These are phyloP conservation scores for Picea mariana DNA, from an alignment of 83 land plant genomes.

Conservation along the genomic window DNA sequence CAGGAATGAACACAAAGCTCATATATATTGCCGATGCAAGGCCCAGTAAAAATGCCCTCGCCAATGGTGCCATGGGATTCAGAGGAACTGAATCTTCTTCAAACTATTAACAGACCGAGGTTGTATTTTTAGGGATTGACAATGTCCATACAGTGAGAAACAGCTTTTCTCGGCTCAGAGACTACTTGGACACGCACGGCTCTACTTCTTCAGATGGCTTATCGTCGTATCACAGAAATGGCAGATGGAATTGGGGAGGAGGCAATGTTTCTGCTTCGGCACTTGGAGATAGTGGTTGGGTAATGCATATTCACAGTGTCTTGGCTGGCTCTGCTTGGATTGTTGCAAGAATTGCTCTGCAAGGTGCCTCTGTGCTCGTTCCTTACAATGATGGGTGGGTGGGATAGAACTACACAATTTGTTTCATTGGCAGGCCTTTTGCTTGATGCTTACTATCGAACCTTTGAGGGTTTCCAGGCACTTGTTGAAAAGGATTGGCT, in stretches of 20 bases:
- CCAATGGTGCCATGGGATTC: slow-evolving; percentile 98
- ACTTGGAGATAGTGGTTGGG: slow-evolving; percentile 96
- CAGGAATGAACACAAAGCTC: slow-evolving; percentile 18
- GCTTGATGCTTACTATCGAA: too few relatives aligned
- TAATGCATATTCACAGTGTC: slow-evolving; percentile 39
- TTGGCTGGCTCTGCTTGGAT: too few relatives aligned
- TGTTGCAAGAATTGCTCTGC: too few relatives aligned
- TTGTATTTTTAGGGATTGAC: slow-evolving; percentile 96
- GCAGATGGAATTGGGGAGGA: slow-evolving; percentile 94
- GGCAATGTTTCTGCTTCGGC: slow-evolving; percentile 94
- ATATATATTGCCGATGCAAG: slow-evolving; percentile 98
- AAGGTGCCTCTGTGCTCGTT: too few relatives aligned
- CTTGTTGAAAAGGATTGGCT: too few relatives aligned
- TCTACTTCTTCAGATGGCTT: slow-evolving; percentile 93
- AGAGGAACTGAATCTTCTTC: slow-evolving; percentile 99
- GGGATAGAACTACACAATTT: too few relatives aligned
- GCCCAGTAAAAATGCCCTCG: slow-evolving; percentile 96
- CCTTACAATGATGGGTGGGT: too few relatives aligned
- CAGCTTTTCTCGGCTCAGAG: slow-evolving; percentile 84
- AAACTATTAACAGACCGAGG: slow-evolving; percentile 90
- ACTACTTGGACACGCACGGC: slow-evolving; percentile 90
- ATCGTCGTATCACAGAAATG: slow-evolving; percentile 90
- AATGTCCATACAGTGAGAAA: slow-evolving; percentile 97
- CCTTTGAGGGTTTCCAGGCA: too few relatives aligned
- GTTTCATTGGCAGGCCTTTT: too few relatives aligned